Evolutionary conservation across 2,329 filamentous ascomycete genomes (phyloP), one percentile per base, ranked within the genome.

Genomic region (Colletotrichum karsti): DNA sequence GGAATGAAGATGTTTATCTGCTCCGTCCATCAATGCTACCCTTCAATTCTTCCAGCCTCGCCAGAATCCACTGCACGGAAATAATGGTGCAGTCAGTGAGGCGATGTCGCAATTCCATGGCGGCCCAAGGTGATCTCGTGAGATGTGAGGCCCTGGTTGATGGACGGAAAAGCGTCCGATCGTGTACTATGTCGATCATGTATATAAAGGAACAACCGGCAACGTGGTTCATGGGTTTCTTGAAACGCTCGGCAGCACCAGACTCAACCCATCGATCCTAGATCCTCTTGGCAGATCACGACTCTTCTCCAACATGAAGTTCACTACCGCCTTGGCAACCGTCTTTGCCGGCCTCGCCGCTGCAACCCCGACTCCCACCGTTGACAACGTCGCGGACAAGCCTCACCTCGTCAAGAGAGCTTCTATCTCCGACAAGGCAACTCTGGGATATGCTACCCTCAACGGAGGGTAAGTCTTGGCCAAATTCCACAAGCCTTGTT

Each of bases 391-490:
- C 30, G 54, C 54, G 5, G 58, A 63, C 13, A 59, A 62, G 42
- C 33, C 30, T 44, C 54, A 72, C 42, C 62, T 72, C 24, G 62
- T 60, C 7, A 72, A 72, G 63, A 59, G 71, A 30, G 71, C 71
- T 10, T 61, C 57, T 6, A 65, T 73, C 55, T 71, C 71, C 10
- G 71, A 73, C 59, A 69, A 62, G 41, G 70, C 70, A 8, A 77
- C 74, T 13, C 72, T 77, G 28, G 85, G 84, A 26, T 87, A 83
- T 72, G 84, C 81, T 37, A 82, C 81, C 26, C 70, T 79, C 67
- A 85, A 85, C 53, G 83, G 82, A 42, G 66, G 66, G 66, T 69
- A 44, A 22, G 54, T n/a, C 2, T 30, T 5, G 6, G 1, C 12
- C 5, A 5, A 3, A 3, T 2, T 33, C 3, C 3, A 33, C 7